Percentiles rank a stretch among this genome's conserved stretches.
Conservation (phyloP, 768 basidiomycete species). For the Cystobasidium onofrii region DNA sequence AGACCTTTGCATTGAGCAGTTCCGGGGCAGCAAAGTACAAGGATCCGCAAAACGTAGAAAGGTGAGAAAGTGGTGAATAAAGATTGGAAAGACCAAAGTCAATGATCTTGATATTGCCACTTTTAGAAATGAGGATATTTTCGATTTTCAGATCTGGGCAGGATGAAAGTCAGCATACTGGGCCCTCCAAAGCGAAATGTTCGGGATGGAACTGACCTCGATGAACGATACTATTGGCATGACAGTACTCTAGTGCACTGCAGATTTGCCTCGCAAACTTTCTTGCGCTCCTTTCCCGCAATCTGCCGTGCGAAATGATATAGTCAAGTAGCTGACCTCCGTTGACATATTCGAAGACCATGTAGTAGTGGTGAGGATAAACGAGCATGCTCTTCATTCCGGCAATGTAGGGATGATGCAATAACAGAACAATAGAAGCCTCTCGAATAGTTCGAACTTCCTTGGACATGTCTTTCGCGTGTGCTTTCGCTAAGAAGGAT, state of each 20-base stretch:
- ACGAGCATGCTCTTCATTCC: constrained; percentile 99
- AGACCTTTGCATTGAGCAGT: constrained; percentile 88
- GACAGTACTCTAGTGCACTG: constrained; percentile 90
- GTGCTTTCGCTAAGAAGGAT: constrained; percentile 60
- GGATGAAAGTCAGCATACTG: background rate
- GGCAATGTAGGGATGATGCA: constrained; percentile 97
- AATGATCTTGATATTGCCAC: constrained; percentile 99
- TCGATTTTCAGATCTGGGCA: constrained; percentile 81
- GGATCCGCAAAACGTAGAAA: constrained; percentile 93
- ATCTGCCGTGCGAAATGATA: constrained; percentile 93
- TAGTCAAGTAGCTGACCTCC: constrained; percentile 99
- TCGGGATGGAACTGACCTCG: constrained; percentile 50
- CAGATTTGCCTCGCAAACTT: constrained; percentile 98
- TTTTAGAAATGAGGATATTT: constrained; percentile 96
- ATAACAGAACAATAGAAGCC: constrained; percentile 84
- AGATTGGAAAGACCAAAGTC: constrained; percentile 98
- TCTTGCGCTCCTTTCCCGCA: constrained; percentile 87
- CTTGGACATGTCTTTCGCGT: constrained; percentile 87
- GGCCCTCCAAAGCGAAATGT: background rate
- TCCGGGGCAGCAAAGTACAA: constrained; percentile 98
- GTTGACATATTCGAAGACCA: constrained; percentile 98
- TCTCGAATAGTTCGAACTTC: constrained; percentile 93
- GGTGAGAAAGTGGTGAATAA: constrained; percentile 68
- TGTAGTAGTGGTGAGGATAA: constrained; percentile 97
- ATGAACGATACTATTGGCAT: constrained; percentile 94